Conservation (phyloP, 129 eudicot species). For the Flaveria robusta region DNA sequence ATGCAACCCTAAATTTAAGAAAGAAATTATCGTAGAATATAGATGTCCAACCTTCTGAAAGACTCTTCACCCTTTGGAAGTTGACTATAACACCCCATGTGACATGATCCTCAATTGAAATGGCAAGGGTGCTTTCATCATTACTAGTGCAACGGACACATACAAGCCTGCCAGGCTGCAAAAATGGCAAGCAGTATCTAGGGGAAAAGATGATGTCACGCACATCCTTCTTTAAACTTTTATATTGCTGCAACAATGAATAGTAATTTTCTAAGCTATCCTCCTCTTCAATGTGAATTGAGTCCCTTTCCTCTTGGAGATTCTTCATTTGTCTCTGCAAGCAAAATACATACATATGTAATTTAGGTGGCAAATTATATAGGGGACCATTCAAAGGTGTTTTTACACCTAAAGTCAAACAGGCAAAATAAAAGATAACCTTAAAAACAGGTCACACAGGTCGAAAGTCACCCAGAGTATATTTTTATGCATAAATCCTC, state of each 20-base stretch:
- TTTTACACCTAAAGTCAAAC: background rate
- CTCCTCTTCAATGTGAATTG: conserved; percentile 84
- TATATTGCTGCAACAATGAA: conserved; percentile 73
- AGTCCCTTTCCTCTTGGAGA: conserved; percentile 82
- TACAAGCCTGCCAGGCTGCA: conserved; percentile 98
- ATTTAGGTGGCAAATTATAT: background rate
- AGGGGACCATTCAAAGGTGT: no score
- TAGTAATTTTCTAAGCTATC: conserved; percentile 87
- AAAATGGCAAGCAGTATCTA: conserved; percentile 87
- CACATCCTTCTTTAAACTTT: conserved; percentile 73
- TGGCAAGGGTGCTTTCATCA: conserved; percentile 51
- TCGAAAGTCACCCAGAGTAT: background rate
- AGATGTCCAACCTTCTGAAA: conserved; percentile 69
- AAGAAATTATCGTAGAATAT: background rate
- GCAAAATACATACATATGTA: conserved; percentile 14
- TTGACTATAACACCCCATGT: conserved; percentile 98
- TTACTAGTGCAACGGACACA: conserved; percentile 53
- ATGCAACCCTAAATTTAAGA: no score
- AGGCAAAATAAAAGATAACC: background rate
- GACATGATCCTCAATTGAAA: conserved; percentile 69
- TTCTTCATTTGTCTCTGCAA: conserved; percentile 81
- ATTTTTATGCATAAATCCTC: background rate
- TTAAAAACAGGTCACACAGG: background rate
- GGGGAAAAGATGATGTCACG: conserved; percentile 79
- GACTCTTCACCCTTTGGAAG: conserved; percentile 71